Conservation (phyloP, 2,329 filamentous ascomycete genomes). For the Neofusicoccum kwambonambiense region DNA sequence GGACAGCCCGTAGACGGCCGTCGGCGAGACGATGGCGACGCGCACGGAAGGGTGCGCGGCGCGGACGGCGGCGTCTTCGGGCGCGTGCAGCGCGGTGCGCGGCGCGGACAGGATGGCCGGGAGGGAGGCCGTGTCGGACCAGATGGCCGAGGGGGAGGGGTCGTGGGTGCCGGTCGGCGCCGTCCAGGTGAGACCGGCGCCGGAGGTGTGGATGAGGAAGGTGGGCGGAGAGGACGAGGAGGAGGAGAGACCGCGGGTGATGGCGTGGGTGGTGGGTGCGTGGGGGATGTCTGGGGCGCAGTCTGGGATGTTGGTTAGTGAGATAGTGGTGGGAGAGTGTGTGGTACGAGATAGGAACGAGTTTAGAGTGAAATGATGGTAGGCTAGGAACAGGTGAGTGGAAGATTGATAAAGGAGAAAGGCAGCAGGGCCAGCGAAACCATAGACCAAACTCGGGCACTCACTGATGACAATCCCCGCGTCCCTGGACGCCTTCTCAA, state of each 20-base stretch:
- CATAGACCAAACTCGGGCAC: not conserved
- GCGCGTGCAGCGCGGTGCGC: not conserved
- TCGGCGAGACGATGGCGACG: constrained; percentile 24
- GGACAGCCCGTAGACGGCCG: not conserved
- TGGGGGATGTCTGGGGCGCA: not conserved
- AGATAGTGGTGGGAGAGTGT: not conserved
- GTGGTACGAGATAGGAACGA: not conserved
- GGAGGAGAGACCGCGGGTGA: not conserved
- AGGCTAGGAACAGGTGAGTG: not conserved
- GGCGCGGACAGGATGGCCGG: not conserved
- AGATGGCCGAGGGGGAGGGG: not conserved
- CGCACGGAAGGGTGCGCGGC: constrained; percentile 28
- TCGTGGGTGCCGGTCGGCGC: not conserved
- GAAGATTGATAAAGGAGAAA: not conserved
- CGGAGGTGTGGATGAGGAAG: constrained; percentile 11
- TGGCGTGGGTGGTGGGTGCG: not conserved
- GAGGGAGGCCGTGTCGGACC: constrained; percentile 5
- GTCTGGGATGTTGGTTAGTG: not conserved
- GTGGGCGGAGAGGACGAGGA: not conserved
- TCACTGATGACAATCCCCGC: constrained; percentile 24
- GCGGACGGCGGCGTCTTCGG: not conserved
- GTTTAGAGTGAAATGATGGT: not conserved
- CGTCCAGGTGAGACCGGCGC: not conserved
- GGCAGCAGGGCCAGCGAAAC: not conserved
- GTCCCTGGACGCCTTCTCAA: not conserved